Percentiles rank a stretch among this genome's conserved stretches.
Conservation (phyloP, 768 basidiomycete genomes). For the Mycena metata region DNA sequence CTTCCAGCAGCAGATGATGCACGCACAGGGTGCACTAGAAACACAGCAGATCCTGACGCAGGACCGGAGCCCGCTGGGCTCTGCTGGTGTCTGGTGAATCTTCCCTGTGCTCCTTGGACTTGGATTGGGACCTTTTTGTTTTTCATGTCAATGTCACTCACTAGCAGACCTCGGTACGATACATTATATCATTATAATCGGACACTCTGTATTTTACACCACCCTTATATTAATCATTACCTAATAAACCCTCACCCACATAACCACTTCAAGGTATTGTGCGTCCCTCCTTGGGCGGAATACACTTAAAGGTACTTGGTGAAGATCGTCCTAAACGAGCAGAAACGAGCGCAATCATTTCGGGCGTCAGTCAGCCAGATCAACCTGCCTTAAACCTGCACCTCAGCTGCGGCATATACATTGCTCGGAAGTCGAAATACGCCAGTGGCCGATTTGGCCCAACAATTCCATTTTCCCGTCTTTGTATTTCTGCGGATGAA, state of each 20-base stretch:
- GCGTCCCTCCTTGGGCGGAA: too few species aligned
- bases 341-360: too few species aligned
- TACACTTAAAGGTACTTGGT: too few species aligned
- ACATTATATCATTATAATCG: conserved; percentile 26
- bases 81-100: conserved; percentile 33
- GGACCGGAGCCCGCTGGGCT: conserved; percentile 36
- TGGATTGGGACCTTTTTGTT: conserved; percentile 29
- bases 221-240: conserved; percentile 30
- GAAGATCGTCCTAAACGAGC: too few species aligned
- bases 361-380: too few species aligned
- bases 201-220: conserved; percentile 28
- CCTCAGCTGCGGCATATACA: too few species aligned
- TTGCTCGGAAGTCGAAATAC: too few species aligned
- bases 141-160: conserved; percentile 33
- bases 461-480: too few species aligned
- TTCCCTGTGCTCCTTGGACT: conserved; percentile 20
- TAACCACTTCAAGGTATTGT: too few species aligned
- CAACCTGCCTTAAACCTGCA: too few species aligned
- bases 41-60: conserved; percentile 35
- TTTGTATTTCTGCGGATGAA: too few species aligned
- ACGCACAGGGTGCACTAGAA: conserved; percentile 35
- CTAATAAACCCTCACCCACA: conserved; percentile 23
- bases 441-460: too few species aligned
- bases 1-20: conserved; percentile 40
- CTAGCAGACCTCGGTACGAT: conserved; percentile 23